Conservation (phyloP, 2,329 filamentous ascomycete species). For the Aspergillus pseudoterreus region DNA sequence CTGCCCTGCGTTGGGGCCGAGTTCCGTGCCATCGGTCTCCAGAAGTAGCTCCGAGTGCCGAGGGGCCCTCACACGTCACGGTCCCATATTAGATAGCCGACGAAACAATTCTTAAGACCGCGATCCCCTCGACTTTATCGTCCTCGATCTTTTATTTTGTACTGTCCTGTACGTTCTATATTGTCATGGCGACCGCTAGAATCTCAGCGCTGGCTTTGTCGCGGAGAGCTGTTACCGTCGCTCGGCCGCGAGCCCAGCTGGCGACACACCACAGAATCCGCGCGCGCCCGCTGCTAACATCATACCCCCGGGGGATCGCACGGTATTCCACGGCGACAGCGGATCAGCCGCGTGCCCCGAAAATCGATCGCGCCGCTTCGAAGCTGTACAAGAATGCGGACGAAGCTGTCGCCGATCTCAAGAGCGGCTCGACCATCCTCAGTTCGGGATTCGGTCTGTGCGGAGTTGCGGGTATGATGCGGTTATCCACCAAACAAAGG, state of each 20-base stretch:
- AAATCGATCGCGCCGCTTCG: conserved; percentile 29
- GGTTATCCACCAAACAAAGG: background rate
- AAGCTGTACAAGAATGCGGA: conserved; percentile 51
- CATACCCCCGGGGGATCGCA: conserved; percentile 2
- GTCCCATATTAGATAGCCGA: background rate
- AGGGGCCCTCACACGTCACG: conserved; percentile 12
- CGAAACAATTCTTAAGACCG: background rate
- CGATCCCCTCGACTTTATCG: conserved; percentile 1
- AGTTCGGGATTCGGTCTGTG: conserved; percentile 81
- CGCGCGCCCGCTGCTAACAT: conserved; percentile 9
- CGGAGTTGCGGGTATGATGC: conserved; percentile 61
- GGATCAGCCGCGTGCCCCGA: conserved; percentile 19
- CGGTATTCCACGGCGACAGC: conserved; percentile 20
- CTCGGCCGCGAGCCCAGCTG: conserved; percentile 20
- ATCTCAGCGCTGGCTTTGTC: conserved; percentile 21
- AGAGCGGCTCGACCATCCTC: conserved; percentile 66
- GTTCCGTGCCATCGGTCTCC: conserved; percentile 18
- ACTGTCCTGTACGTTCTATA: background rate
- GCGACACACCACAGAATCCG: conserved; percentile 13
- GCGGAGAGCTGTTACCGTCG: conserved; percentile 20
- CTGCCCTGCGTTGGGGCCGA: background rate
- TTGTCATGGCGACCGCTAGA: conserved; percentile 24
- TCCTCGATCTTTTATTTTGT: background rate
- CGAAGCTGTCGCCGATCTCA: conserved; percentile 66
- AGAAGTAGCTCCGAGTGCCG: conserved; percentile 27